These are phyloP conservation scores for Auriscalpium vulgare DNA, from an alignment of 768 basidiomycete species.

Conservation along the genomic window DNA sequence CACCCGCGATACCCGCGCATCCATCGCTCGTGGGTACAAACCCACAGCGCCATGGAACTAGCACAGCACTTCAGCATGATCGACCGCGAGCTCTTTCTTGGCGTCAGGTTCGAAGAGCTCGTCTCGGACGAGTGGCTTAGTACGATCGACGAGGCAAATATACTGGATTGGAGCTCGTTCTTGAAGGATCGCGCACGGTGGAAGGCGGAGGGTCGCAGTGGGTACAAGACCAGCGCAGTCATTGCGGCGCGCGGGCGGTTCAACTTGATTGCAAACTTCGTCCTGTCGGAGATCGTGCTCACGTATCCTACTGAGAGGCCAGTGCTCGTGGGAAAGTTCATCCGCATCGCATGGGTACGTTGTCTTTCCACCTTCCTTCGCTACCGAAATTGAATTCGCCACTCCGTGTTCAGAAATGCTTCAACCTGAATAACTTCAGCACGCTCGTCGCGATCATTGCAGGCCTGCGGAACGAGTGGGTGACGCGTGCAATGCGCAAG, in stretches of 20 bases:
- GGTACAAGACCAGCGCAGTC: conserved; percentile 62
- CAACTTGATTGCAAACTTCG: conserved; percentile 78
- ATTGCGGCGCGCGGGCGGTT: conserved; percentile 74
- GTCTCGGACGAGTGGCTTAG: conserved; percentile 65
- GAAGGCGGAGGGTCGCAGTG: conserved; percentile 52
- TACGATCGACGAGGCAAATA: conserved; percentile 50
- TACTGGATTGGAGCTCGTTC: conserved; percentile 79
- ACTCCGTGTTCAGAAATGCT: conserved; percentile 56
- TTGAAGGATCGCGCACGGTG: conserved; percentile 64
- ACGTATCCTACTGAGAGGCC: conserved; percentile 61
- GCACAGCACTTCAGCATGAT: conserved; percentile 82
- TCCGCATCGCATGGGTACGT: conserved; percentile 80
- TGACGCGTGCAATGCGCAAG: conserved; percentile 57
- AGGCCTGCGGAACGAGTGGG: conserved; percentile 65
- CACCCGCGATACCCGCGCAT: conserved; percentile 20
- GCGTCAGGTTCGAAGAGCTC: conserved; percentile 84
- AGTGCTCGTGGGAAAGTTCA: conserved; percentile 65
- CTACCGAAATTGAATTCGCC: not conserved
- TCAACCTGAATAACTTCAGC: conserved; percentile 67
- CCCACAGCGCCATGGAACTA: conserved; percentile 48
- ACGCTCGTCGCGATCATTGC: conserved; percentile 74
- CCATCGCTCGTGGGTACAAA: conserved; percentile 70
- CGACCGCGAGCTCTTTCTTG: conserved; percentile 79
- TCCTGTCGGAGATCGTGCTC: conserved; percentile 71
- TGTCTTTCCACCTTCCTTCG: not conserved